These are phyloP conservation scores for Hyphodiscus sp. DNA, from an alignment of 2,329 filamentous ascomycete species.

Conservation along the genomic window DNA sequence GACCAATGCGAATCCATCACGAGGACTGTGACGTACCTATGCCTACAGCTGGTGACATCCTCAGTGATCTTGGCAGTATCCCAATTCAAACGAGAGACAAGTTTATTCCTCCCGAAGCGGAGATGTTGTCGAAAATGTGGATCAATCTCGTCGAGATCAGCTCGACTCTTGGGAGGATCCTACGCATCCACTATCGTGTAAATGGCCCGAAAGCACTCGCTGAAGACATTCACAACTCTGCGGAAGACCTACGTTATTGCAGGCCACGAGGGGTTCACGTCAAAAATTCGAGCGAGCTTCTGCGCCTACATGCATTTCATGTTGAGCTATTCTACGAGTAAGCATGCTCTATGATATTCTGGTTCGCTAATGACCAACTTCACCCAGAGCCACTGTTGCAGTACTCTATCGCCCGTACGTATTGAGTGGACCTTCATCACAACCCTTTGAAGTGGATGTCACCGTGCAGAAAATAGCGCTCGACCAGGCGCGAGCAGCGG, in stretches of 20 bases:
- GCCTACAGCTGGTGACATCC: conserved; percentile 17
- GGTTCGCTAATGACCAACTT: not conserved
- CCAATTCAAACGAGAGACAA: not conserved
- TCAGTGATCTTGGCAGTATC: conserved; percentile 1
- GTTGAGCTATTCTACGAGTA: conserved; percentile 15
- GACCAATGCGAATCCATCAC: conserved; percentile 34
- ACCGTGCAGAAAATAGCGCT: conserved; percentile 4
- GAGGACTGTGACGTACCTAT: conserved; percentile 33
- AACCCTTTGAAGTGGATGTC: not conserved
- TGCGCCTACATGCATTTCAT: conserved; percentile 10
- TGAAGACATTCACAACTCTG: conserved; percentile 9
- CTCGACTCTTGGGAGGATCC: conserved; percentile 7
- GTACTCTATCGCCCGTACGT: conserved; percentile 15
- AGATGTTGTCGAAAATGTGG: conserved; percentile 9
- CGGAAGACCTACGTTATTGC: conserved; percentile 8
- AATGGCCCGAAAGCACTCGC: conserved; percentile 7
- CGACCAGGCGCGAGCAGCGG: conserved; percentile 5
- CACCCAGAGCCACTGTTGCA: conserved; percentile 7
- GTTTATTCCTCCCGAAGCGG: conserved; percentile 4
- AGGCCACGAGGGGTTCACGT: not conserved
- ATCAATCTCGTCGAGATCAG: conserved; percentile 10
- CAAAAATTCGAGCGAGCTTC: conserved; percentile 3
- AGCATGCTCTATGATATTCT: not conserved
- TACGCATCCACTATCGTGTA: conserved; percentile 11
- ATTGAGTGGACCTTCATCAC: not conserved